Evolutionary conservation across 2,329 filamentous ascomycete species (phyloP), one percentile per base, ranked within the genome.

Genomic region (Aspergillus arachidicola): DNA sequence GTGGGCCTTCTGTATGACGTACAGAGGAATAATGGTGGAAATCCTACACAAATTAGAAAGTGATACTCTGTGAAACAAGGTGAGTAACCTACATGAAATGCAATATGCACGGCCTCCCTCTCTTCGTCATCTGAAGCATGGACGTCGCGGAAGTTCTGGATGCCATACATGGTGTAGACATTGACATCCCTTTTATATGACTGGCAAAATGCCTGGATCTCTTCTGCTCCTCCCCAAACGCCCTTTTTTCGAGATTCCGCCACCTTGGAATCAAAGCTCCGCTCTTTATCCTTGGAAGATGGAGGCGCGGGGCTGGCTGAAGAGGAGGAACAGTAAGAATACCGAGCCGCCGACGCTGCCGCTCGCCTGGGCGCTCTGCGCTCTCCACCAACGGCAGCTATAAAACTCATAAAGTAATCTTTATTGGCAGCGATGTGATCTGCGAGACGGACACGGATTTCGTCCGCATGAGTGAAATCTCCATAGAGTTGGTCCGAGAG

Each of bases 1-100:
- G 86, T 9, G 86, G 86, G 7, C 87, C 87, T 65, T 84, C 76
- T 53, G 85, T 75, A 69, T 87, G 86, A 60, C 88, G 84, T 67
- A 91, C 85, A 0, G 87, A 90, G 5, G 87, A 89, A 75, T 89
- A 90, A 72, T 90, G 88, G 71, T 89, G 83, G 80, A 86, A 89
- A 53, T 79, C 82, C 85, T 89, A 72, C 38, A 67, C 59, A 26
- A 19, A 41, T 70, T 58, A 70, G 66, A 55, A 41, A 11, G 10
- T 16, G 38, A 21, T 46, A 9, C 12, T 19, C 1, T 2, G 9
- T 3, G 19, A 7, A 21, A 21, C n/a, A 23, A 19, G 16, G n/a
- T 12, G 7, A 21, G 14, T 28, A 23, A 23, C 85, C 79, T 82
- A 88, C 86, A 69, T 89, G 86, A 68, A 86, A 87, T n/a, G 86